Evolutionary conservation across 108 stramenopile species (phyloP).

Genomic region (Skeletonema menzelii): DNA sequence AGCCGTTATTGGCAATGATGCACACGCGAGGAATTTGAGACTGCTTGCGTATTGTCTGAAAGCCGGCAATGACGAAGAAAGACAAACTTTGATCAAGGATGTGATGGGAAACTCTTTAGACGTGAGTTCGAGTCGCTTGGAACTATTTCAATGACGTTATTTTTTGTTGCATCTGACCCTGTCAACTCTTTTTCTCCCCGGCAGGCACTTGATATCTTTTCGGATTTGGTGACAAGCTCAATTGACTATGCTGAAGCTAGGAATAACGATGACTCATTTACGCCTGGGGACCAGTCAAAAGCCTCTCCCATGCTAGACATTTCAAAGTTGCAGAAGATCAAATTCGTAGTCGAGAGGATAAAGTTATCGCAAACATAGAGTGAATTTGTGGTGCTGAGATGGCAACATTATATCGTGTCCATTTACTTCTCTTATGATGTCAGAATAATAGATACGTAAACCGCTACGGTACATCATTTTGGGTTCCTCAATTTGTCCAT

Average conservation of each 20-base stretch:
- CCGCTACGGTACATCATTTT: too few species aligned
- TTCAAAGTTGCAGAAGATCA: conserved; percentile 59
- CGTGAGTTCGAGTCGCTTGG: conserved; percentile 49
- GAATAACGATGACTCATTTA: conserved; percentile 44
- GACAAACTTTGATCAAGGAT: conserved; percentile 64
- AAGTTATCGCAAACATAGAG: conserved; percentile 10
- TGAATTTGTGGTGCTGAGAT: neutral
- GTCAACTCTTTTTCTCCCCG: neutral
- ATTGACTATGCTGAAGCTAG: conserved; percentile 84
- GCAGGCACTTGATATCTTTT: conserved; percentile 74
- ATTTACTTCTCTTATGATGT: neutral
- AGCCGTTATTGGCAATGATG: conserved; percentile 78
- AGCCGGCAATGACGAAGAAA: conserved; percentile 50
- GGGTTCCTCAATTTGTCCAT: neutral
- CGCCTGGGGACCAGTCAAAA: conserved; percentile 55
- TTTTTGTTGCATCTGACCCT: neutral
- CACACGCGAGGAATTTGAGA: conserved; percentile 70
- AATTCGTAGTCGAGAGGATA: conserved; percentile 54
- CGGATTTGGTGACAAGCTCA: conserved; percentile 66
- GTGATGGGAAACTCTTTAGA: conserved; percentile 77
- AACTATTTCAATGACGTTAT: neutral
- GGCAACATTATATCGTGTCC: neutral
- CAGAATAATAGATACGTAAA: neutral
- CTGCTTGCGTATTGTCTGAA: conserved; percentile 78
- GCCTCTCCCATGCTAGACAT: conserved; percentile 49